A percentile compares a stretch with the other conserved stretches of the same genome.
These are phyloP conservation scores for Polyporus tsugae DNA, from an alignment of 1,284 basidiomycete species.

Conservation along the genomic window DNA sequence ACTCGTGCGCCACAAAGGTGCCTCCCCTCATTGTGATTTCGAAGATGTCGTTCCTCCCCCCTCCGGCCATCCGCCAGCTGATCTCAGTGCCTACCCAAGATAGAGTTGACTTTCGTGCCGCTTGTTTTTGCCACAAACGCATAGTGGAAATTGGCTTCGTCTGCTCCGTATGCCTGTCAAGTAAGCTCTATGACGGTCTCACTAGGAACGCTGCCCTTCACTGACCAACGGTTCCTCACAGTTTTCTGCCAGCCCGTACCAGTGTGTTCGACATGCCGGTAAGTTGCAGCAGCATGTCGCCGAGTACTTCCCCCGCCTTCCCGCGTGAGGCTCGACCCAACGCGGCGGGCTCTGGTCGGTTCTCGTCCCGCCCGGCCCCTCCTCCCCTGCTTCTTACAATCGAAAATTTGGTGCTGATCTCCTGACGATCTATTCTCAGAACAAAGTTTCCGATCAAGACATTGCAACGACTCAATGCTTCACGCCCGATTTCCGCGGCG, in stretches of 20 bases:
- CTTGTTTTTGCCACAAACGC: constrained; percentile 98
- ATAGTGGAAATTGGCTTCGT: constrained; percentile 98
- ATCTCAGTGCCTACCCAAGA: constrained; percentile 93
- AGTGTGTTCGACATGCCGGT: constrained; percentile 93
- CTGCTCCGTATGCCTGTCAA: constrained; percentile 95
- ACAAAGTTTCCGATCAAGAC: constrained; percentile 95
- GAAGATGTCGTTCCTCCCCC: constrained; percentile 92
- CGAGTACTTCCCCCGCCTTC: constrained; percentile 8
- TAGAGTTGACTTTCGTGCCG: constrained; percentile 95
- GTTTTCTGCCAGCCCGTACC: constrained; percentile 91
- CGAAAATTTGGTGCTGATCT: constrained; percentile 14
- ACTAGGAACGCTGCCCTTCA: neutral
- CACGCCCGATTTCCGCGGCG: constrained; percentile 47
- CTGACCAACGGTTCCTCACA: constrained; percentile 21
- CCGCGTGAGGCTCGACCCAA: constrained; percentile 8
- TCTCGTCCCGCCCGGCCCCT: constrained; percentile 15
- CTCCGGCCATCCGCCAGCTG: constrained; percentile 79
- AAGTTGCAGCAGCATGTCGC: constrained; percentile 39
- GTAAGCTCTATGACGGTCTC: constrained; percentile 56
- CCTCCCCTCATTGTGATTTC: neutral
- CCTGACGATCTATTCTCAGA: constrained; percentile 48
- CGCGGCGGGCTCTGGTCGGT: constrained; percentile 19
- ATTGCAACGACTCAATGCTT: constrained; percentile 79
- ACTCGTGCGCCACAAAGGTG: constrained; percentile 1
- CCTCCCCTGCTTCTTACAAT: neutral